These are phyloP conservation scores for Massariosphaeria phaeospora DNA, from an alignment of 495 filamentous ascomycete genomes.

Conservation along the genomic window DNA sequence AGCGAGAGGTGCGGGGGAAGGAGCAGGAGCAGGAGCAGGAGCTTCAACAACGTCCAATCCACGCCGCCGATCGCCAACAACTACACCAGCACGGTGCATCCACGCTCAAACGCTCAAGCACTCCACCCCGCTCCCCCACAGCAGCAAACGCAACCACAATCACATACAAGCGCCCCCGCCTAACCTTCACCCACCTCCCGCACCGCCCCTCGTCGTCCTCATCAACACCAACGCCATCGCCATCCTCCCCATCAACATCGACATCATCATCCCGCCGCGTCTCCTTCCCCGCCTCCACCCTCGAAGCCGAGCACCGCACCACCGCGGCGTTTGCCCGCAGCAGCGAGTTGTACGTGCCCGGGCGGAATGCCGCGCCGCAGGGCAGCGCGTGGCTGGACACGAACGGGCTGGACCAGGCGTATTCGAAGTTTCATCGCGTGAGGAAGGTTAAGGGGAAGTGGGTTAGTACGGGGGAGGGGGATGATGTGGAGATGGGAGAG, in stretches of 20 bases:
- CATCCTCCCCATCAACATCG: too few species aligned
- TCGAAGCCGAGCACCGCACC: not conserved
- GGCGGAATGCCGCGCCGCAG: not conserved
- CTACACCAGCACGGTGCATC: too few species aligned
- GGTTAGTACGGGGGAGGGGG: not conserved
- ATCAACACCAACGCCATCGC: too few species aligned
- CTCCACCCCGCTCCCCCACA: too few species aligned
- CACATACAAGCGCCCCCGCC: too few species aligned
- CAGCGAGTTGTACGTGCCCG: not conserved
- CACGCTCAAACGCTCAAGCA: too few species aligned
- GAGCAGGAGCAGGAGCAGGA: not conserved
- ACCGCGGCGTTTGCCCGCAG: not conserved
- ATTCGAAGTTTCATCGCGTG: not conserved
- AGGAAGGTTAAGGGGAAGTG: constrained; percentile 1
- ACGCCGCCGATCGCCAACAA: not conserved
- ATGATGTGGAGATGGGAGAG: not conserved
- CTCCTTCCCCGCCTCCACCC: not conserved
- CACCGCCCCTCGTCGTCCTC: too few species aligned
- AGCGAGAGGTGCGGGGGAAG: not conserved
- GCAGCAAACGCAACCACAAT: too few species aligned
- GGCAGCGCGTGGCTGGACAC: not conserved
- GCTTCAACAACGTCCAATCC: not conserved
- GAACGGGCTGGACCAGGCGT: not conserved
- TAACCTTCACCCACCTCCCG: too few species aligned
- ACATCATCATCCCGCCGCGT: too few species aligned